A percentile compares a stretch with the other conserved stretches of the same genome.
phyloP scores from a whole-genome alignment of 169 alveolate species.

The Eimeria maxima region DNA sequence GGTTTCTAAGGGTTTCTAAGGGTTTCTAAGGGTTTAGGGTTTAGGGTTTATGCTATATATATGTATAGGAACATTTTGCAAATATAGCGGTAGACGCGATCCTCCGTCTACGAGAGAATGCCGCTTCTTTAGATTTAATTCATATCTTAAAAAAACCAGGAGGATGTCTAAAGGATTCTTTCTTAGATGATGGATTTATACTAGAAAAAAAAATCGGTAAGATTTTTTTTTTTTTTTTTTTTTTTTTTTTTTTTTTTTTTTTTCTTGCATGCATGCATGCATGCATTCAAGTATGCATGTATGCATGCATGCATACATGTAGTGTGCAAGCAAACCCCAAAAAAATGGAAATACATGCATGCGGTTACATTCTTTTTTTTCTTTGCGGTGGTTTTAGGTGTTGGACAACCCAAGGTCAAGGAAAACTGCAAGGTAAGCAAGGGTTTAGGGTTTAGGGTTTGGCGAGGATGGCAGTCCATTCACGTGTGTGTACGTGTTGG shows the following conservation, averaged over 20 bases:
- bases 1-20: too few relatives aligned
- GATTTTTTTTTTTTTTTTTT: background rate
- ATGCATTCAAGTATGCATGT: too few relatives aligned
- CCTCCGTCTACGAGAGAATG: slow-evolving; percentile 95
- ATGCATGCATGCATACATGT: too few relatives aligned
- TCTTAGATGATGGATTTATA: slow-evolving; percentile 99
- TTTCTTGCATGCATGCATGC: too few relatives aligned
- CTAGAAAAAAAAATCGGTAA: slow-evolving; percentile 97
- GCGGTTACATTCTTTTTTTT: too few relatives aligned
- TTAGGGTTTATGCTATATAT: background rate
- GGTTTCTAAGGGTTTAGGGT: background rate
- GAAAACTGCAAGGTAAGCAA: slow-evolving; percentile 74
- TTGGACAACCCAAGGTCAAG: slow-evolving; percentile 78
- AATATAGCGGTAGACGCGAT: slow-evolving; percentile 98
- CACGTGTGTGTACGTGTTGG: too few relatives aligned
- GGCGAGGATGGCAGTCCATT: slow-evolving; percentile 92
- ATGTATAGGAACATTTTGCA: slow-evolving; percentile 93
- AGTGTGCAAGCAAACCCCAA: too few relatives aligned
- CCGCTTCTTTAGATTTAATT: slow-evolving; percentile 86
- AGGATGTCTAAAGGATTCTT: slow-evolving; percentile 98
- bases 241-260: background rate
- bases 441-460: slow-evolving; percentile 29
- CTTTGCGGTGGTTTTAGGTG: slow-evolving; percentile 82
- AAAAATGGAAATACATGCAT: too few relatives aligned
- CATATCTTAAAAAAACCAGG: slow-evolving; percentile 98